Evolutionary conservation across 257 asterid species (phyloP), one percentile per base, ranked within the genome.

Genomic region (Gentiana macrophylla): DNA sequence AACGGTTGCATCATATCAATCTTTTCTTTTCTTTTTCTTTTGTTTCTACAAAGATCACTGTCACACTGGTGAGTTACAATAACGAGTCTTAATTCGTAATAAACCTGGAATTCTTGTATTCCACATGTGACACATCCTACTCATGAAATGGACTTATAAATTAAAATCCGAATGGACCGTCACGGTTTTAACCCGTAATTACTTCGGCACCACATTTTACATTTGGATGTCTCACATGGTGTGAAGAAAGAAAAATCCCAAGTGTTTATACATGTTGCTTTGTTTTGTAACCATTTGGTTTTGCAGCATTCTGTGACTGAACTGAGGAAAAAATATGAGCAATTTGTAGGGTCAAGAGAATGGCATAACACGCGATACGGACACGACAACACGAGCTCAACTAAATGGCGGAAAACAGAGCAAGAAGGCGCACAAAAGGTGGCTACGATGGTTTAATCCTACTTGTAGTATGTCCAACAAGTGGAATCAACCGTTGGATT

Each of bases 291-390:
- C 12, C 43, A n/a, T 53, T 53, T 53, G 32, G 10, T 9, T 1
- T 12, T 5, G 55, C 6, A 35, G 32, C 45, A 13, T 34, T 3
- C 4, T 13, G 3, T 24, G 1, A n/a, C 1, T 46, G 24, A 35
- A 35, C 56, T 8, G 32, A 12, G 57, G 46, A 56, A 44, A 9
- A 32, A 41, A 15, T 55, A 58, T 12, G 64, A 56, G 6, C 12
- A 15, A 34, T 37, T 45, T 50, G 62, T 57, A 80, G 87, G 80
- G 70, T 11, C 61, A 60, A 43, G 72, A 63, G 4, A 55, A 64
- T 41, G 63, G 49, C 32, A 69, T 53, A 46, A 67, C 49, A 52
- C 13, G 24, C 58, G 56, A 38, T 65, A 46, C 49, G 12, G 57
- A 57, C 24, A 24, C 24, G 49, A 57, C 38, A 55, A 44, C 38